phyloP scores from a whole-genome alignment of 441 rosid genomes.

The Mallotus japonicus region DNA sequence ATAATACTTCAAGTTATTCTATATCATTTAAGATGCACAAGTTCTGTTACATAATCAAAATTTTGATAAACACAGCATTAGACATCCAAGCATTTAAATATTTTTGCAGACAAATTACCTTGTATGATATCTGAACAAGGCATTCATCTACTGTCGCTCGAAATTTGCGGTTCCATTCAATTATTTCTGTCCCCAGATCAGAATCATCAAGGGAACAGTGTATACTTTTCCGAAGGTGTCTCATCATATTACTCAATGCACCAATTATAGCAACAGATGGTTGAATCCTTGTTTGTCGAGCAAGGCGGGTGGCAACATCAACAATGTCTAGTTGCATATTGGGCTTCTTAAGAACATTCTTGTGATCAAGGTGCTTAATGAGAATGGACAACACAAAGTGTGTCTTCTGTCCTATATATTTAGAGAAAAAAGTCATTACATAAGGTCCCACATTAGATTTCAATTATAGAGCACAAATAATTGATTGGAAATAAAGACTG shows the following conservation, averaged over 20 bases:
- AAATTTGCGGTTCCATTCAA: slow-evolving; percentile 67
- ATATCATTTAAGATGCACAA: background rate
- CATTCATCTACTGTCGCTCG: slow-evolving; percentile 74
- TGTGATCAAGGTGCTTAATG: slow-evolving; percentile 90
- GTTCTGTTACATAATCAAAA: background rate
- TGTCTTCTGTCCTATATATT: slow-evolving; percentile 57
- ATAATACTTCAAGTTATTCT: background rate
- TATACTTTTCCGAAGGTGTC: slow-evolving; percentile 81
- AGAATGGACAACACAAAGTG: slow-evolving; percentile 76
- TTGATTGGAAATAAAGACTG: background rate
- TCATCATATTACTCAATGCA: slow-evolving; percentile 75
- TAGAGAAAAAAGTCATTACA: slow-evolving; percentile 17
- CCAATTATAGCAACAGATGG: slow-evolving; percentile 70
- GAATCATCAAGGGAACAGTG: slow-evolving; percentile 86
- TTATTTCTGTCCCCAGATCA: slow-evolving; percentile 63
- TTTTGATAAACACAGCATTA: background rate
- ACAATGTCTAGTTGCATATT: slow-evolving; percentile 70
- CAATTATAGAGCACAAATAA: background rate
- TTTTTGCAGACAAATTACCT: slow-evolving; percentile 41
- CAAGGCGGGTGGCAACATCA: slow-evolving; percentile 66
- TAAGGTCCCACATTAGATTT: background rate
- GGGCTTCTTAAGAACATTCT: slow-evolving; percentile 70
- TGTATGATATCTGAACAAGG: slow-evolving; percentile 68
- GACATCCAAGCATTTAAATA: background rate
- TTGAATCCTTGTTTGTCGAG: slow-evolving; percentile 52